These are phyloP conservation scores for Lecanicillium sp. DNA, from an alignment of 2,329 filamentous ascomycete genomes.

Conservation along the genomic window DNA sequence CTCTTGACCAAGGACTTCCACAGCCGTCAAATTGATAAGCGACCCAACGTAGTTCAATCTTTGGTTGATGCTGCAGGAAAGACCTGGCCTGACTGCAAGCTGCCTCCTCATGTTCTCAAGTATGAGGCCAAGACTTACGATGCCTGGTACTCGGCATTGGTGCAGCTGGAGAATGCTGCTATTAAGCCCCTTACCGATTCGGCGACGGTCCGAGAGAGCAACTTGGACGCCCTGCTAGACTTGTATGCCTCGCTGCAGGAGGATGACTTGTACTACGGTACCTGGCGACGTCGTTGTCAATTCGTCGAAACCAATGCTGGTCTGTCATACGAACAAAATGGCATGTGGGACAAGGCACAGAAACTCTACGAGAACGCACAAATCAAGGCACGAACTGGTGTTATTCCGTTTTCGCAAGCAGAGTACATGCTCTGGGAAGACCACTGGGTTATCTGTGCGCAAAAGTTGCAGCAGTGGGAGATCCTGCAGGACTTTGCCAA, in stretches of 20 bases:
- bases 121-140: slow-evolving; percentile 91
- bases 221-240: slow-evolving; percentile 90
- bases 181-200: slow-evolving; percentile 82
- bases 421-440: slow-evolving; percentile 99
- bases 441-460: slow-evolving; percentile 94
- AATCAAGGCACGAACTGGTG: slow-evolving; percentile 91
- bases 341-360: slow-evolving; percentile 99
- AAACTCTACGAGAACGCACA: slow-evolving; percentile 94
- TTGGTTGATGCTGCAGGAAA: slow-evolving; percentile 81
- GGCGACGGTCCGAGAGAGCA: slow-evolving; percentile 79
- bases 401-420: slow-evolving; percentile 90
- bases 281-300: slow-evolving; percentile 89
- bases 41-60: slow-evolving; percentile 92
- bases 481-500: slow-evolving; percentile 96
- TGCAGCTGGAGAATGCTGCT: slow-evolving; percentile 82
- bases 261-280: slow-evolving; percentile 95
- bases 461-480: slow-evolving; percentile 99
- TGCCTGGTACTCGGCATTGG: slow-evolving; percentile 91
- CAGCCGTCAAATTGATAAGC: slow-evolving; percentile 84
- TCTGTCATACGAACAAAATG: slow-evolving; percentile 95
- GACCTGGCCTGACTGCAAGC: slow-evolving; percentile 79
- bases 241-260: slow-evolving; percentile 87
- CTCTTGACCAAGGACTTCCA: slow-evolving; percentile 94
- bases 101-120: slow-evolving; percentile 93
- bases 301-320: slow-evolving; percentile 97